Base-by-base conservation (phyloP, 371 early-diverging fungal species). In the Coemansia linderi region DNA sequence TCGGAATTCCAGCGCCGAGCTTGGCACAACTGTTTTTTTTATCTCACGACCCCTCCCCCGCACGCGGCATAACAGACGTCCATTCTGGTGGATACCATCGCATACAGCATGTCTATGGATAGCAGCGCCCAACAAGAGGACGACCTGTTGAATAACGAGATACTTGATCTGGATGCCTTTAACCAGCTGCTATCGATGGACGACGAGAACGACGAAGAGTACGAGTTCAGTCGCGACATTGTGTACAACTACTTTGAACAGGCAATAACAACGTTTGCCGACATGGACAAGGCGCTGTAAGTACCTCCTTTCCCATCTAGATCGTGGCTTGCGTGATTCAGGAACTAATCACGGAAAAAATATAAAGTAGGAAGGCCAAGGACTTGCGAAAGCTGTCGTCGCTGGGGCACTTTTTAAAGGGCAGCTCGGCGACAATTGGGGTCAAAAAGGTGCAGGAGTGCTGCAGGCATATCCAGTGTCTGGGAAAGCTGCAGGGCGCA, bases 361-460 rank as follows among this genome's bases (percentile, higher is more conserved):
- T 46, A 19, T 46, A 19, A 19, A 19, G 22, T 46, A 92, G 92
- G 68, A 66, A 82, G 43, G 84, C 73, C 39, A 85, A 89, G 56
- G 90, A 96, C 72, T 83, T 95, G 13, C 66, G 75, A 0, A 84
- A 86, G 69, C 84, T 95, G 12, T 92, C 92, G 22, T 83, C 88
- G 46, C 85, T 92, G 40, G 96, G 95, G 3, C 96, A 96, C 69
- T 96, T 93, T 71, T 84, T 95, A 54, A 96, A 96, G 73, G 96
- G 96, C 17, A 91, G 91, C 62, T 93, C 95, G 24, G 93, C 94
- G 15, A 91, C 94, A 5, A 85, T 96, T 50, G 96, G 96, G 10
- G 80, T 96, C 48, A 88, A 80, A 64, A 91, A 90, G 81, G 91
- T 96, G 60, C 88, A 88, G 69, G 89, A 85, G 57, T 87, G 88